A percentile compares a stretch with the other conserved stretches of the same genome.
Evolutionary conservation across 495 filamentous ascomycete species (phyloP).

Genomic region (Apiosordaria backusii): DNA sequence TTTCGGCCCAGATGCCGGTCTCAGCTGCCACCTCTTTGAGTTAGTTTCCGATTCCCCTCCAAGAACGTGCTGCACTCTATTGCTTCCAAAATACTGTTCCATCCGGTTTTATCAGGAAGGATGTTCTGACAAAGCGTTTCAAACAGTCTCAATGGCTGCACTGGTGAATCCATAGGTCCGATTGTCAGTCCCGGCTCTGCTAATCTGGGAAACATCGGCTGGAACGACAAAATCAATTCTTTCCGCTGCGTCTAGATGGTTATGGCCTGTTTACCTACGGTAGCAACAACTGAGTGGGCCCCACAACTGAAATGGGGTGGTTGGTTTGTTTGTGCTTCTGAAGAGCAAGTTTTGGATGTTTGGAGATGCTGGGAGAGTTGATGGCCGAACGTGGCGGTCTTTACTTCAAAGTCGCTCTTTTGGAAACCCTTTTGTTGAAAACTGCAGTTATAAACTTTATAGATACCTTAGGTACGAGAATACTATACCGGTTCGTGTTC

Average conservation of each 20-base stretch:
- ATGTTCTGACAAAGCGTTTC: background rate
- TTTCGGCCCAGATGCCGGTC: background rate
- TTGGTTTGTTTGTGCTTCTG: background rate
- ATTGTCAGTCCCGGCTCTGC: background rate
- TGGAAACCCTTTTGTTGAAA: background rate
- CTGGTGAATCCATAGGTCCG: background rate
- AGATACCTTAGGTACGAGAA: background rate
- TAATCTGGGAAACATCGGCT: background rate
- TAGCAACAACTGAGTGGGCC: too few relatives aligned
- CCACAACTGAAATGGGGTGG: too few relatives aligned
- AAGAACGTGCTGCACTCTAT: background rate
- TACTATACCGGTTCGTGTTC: background rate
- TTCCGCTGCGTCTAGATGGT: background rate
- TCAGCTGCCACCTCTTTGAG: background rate
- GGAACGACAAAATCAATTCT: conserved; percentile 3
- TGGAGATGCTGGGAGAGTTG: background rate
- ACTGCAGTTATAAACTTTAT: background rate
- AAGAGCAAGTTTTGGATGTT: background rate
- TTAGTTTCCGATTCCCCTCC: background rate
- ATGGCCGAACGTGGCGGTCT: background rate
- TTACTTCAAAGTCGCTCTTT: background rate
- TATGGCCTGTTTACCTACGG: too few relatives aligned
- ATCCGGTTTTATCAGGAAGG: too few relatives aligned
- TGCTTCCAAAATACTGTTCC: background rate
- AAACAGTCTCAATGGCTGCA: background rate